Percentiles rank a stretch among this genome's conserved stretches.
Conservation (phyloP, 805 yeast genomes). For the Ogataea methanolica region DNA sequence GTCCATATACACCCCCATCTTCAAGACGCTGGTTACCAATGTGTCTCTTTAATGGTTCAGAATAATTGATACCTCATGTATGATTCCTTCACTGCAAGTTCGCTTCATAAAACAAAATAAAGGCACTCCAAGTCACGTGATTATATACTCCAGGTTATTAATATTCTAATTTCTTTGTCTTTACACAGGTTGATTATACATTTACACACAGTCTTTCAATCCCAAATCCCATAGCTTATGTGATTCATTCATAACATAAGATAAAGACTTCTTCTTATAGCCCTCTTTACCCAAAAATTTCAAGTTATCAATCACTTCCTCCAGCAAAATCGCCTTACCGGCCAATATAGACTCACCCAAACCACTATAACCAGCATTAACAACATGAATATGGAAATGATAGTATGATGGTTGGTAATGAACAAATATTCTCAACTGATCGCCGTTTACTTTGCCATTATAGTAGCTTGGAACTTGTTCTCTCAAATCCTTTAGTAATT, state of each 20-base stretch:
- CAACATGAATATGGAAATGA: slow-evolving; percentile 91
- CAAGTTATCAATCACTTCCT: slow-evolving; percentile 75
- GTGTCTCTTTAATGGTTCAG: too few species aligned
- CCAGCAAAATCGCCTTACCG: slow-evolving; percentile 80
- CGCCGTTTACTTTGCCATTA: slow-evolving; percentile 33
- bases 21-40: too few species aligned
- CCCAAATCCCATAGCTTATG: slow-evolving; percentile 64
- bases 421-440: slow-evolving; percentile 69
- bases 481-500: slow-evolving; percentile 41
- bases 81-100: too few species aligned
- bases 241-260: slow-evolving; percentile 69
- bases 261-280: slow-evolving; percentile 50
- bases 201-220: slow-evolving; percentile 9
- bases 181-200: background rate
- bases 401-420: slow-evolving; percentile 97
- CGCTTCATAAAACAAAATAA: too few species aligned
- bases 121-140: too few species aligned
- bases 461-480: slow-evolving; percentile 44
- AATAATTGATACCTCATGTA: too few species aligned
- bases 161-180: background rate
- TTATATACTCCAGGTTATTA: too few species aligned
- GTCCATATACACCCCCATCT: too few species aligned
- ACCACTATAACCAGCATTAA: slow-evolving; percentile 66
- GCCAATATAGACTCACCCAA: slow-evolving; percentile 60
- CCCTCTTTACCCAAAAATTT: slow-evolving; percentile 51